Conservation (phyloP, 148 eudicot genomes). For the Chenopodium quinoa region DNA sequence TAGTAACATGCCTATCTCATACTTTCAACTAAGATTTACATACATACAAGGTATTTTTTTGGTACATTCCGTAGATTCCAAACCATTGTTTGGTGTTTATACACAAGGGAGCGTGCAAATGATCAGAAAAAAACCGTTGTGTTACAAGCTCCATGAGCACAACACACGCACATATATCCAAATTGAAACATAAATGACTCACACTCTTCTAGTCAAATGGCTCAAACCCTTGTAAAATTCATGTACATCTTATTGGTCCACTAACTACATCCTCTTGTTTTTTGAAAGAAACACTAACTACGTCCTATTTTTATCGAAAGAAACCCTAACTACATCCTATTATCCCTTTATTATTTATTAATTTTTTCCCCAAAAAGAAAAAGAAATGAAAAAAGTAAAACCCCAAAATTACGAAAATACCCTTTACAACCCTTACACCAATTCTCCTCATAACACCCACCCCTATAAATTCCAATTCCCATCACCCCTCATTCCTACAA, state of each 20-base stretch:
- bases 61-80: too few relatives aligned
- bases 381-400: not conserved
- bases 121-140: not conserved
- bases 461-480: slow-evolving; percentile 20
- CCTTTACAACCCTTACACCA: slow-evolving; percentile 1
- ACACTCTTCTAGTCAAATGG: not conserved
- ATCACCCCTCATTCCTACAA: not conserved
- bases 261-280: not conserved
- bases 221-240: not conserved
- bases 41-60: too few relatives aligned
- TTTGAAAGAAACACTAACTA: too few relatives aligned
- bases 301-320: too few relatives aligned
- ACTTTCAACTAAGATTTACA: too few relatives aligned
- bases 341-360: not conserved
- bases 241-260: slow-evolving; percentile 18
- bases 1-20: too few relatives aligned
- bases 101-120: too few relatives aligned
- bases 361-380: too few relatives aligned
- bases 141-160: too few relatives aligned
- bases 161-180: not conserved
- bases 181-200: not conserved
- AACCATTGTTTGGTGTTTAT: too few relatives aligned
- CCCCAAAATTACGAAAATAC: slow-evolving; percentile 18
- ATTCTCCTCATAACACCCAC: not conserved
- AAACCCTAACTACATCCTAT: too few relatives aligned